phyloP scores from a whole-genome alignment of 2,329 filamentous ascomycete species.

The Pseudogymnoascus sp. region DNA sequence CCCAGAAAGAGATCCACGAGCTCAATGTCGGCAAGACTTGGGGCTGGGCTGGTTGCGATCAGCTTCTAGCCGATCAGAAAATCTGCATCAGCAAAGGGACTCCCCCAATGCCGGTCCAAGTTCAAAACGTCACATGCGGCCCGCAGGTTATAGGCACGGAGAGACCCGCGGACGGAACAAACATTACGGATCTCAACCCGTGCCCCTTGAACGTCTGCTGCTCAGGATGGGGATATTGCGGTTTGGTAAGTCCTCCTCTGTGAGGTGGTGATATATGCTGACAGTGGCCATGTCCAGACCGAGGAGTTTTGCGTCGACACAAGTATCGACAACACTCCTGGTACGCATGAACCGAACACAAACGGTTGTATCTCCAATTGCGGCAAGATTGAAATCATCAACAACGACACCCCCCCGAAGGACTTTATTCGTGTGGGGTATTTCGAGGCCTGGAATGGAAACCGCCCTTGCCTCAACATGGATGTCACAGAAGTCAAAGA shows the following conservation, averaged over 20 bases:
- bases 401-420: conserved; percentile 15
- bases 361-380: conserved; percentile 36
- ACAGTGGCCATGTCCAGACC: conserved; percentile 15
- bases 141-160: conserved; percentile 30
- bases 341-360: conserved; percentile 25
- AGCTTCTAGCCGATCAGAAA: neutral
- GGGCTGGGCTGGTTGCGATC: neutral
- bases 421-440: conserved; percentile 25
- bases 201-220: conserved; percentile 15
- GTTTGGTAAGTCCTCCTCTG: neutral
- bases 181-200: conserved; percentile 19
- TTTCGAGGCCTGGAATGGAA: conserved; percentile 27
- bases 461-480: conserved; percentile 26
- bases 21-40: conserved; percentile 13
- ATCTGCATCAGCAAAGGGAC: neutral
- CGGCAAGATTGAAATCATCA: conserved; percentile 28
- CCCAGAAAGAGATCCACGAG: neutral
- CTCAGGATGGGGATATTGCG: conserved; percentile 21
- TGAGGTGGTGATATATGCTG: neutral
- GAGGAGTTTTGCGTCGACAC: conserved; percentile 28
- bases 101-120: neutral
- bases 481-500: conserved; percentile 14
- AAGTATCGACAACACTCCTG: conserved; percentile 26
- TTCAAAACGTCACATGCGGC: neutral
- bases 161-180: conserved; percentile 24